A percentile compares a stretch with the other conserved stretches of the same genome.
Conservation (phyloP, 1,284 basidiomycete genomes). For the Fistulina hepatica region DNA sequence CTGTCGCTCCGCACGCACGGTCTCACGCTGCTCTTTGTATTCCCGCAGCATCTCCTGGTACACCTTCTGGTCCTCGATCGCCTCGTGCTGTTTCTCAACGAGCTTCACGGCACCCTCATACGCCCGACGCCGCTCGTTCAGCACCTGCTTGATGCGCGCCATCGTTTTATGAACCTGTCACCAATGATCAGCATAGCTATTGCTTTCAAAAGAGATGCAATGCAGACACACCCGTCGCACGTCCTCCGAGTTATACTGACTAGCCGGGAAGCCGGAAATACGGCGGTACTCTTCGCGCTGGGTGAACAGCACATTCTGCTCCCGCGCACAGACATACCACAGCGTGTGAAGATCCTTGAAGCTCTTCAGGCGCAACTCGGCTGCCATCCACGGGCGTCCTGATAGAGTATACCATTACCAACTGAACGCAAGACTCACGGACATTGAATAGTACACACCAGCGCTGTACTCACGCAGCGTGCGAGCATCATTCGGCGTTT, state of each 20-base stretch:
- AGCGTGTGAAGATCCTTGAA: constrained; percentile 88
- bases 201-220: not conserved
- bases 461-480: constrained; percentile 24
- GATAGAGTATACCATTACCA: constrained; percentile 5
- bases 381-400: constrained; percentile 82
- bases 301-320: constrained; percentile 84
- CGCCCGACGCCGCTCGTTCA: constrained; percentile 85
- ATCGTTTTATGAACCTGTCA: constrained; percentile 57
- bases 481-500: constrained; percentile 30
- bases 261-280: too few species aligned
- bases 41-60: not conserved
- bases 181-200: constrained; percentile 2
- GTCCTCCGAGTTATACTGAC: constrained; percentile 5
- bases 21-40: too few species aligned
- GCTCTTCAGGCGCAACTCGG: constrained; percentile 79
- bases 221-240: constrained; percentile 6
- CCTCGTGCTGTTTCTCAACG: constrained; percentile 26
- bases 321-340: constrained; percentile 84
- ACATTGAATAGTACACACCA: constrained; percentile 14
- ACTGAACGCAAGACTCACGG: constrained; percentile 2
- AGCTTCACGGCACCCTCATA: constrained; percentile 56
- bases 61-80: constrained; percentile 7
- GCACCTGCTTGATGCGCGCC: constrained; percentile 89
- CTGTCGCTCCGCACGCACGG: too few species aligned
- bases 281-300: constrained; percentile 70